Conservation (phyloP, 108 stramenopile genomes). For the Skeletonema costatum region DNA sequence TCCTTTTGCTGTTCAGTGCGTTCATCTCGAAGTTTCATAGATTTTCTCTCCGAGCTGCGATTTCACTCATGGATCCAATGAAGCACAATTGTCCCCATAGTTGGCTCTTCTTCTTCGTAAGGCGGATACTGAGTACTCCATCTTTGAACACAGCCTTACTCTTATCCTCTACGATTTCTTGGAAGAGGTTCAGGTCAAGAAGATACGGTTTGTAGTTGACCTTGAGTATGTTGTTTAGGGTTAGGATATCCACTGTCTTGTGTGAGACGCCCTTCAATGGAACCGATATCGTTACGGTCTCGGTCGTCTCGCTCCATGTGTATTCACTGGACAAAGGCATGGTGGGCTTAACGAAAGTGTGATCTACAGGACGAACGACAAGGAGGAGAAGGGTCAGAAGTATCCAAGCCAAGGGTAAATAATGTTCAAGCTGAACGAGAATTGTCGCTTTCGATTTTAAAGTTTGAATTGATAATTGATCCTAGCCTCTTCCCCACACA, state of each 20-base stretch:
- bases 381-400: no score
- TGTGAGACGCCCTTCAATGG: slow-evolving; percentile 44
- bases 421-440: no score
- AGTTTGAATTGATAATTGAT: no score
- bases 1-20: slow-evolving; percentile 19
- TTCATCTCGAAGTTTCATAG: slow-evolving; percentile 26
- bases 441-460: no score
- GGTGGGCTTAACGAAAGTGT: not conserved
- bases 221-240: slow-evolving; percentile 24
- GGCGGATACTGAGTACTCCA: slow-evolving; percentile 42
- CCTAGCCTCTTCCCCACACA: no score
- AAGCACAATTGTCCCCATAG: slow-evolving; percentile 47
- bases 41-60: slow-evolving; percentile 18
- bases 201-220: slow-evolving; percentile 41
- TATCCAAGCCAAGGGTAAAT: no score
- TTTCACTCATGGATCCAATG: slow-evolving; percentile 28
- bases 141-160: slow-evolving; percentile 51
- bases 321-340: slow-evolving; percentile 41
- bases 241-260: slow-evolving; percentile 41
- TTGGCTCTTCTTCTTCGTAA: slow-evolving; percentile 28
- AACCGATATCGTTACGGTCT: slow-evolving; percentile 17
- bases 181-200: slow-evolving; percentile 33
- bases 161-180: slow-evolving; percentile 39
- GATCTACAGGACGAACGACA: no score
- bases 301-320: slow-evolving; percentile 33